phyloP scores from a whole-genome alignment of 768 basidiomycete genomes.

The Leccinum barrowsii region DNA sequence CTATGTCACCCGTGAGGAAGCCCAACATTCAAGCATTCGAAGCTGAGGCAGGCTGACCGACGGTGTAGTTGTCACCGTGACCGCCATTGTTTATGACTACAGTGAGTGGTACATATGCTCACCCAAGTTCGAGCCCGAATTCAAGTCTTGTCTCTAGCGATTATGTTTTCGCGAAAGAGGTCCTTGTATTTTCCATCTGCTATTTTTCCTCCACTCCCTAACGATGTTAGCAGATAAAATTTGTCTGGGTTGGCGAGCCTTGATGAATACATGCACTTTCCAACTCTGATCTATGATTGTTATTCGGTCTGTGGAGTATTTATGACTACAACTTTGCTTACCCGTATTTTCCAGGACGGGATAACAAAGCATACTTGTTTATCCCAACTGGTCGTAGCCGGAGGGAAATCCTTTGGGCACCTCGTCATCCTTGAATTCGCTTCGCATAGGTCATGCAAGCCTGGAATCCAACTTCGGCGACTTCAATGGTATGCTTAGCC shows the following conservation, averaged over 20 bases:
- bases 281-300: not conserved
- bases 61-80: conserved; percentile 8
- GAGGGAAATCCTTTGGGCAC: no score
- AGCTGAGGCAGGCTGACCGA: not conserved
- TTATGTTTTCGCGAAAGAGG: conserved; percentile 17
- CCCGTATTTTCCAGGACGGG: no score
- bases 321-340: not conserved
- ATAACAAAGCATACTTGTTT: no score
- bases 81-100: conserved; percentile 20
- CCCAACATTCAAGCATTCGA: not conserved
- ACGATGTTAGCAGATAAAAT: conserved; percentile 8
- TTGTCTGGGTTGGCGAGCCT: conserved; percentile 17
- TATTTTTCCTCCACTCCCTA: not conserved
- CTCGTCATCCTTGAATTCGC: no score
- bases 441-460: no score
- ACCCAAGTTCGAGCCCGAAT: not conserved
- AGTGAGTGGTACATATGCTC: conserved; percentile 6
- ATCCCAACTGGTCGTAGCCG: no score
- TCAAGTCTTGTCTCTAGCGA: conserved; percentile 3
- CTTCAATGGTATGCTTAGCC: no score
- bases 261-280: not conserved
- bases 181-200: not conserved
- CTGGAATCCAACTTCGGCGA: no score
- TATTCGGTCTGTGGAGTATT: not conserved
- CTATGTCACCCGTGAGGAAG: conserved; percentile 3